A percentile compares a stretch with the other conserved stretches of the same genome.
Conservation (phyloP, 192 early-diverging fungal species). For the Kappamyces sp. region DNA sequence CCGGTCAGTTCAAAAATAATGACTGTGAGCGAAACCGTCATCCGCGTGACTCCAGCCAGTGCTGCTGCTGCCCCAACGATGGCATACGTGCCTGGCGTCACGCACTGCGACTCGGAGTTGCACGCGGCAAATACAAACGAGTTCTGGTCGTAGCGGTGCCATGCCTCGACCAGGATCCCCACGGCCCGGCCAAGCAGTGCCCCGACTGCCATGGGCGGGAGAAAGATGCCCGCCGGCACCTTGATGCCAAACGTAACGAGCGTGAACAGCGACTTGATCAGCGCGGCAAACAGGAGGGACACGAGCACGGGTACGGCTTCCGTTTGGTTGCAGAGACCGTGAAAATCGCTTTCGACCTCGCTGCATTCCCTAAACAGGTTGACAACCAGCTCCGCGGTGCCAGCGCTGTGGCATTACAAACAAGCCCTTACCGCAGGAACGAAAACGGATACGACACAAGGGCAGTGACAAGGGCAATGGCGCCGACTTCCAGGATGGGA, state of each 20-base stretch:
- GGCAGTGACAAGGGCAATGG: slow-evolving; percentile 42
- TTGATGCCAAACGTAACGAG: slow-evolving; percentile 48
- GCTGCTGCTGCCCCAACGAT: slow-evolving; percentile 88
- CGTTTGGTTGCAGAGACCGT: slow-evolving; percentile 39
- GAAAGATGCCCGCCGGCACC: slow-evolving; percentile 52
- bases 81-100: slow-evolving; percentile 93
- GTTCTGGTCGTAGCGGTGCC: slow-evolving; percentile 8
- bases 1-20: slow-evolving; percentile 99
- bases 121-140: slow-evolving; percentile 66
- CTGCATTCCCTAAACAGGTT: slow-evolving; percentile 54
- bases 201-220: slow-evolving; percentile 93
- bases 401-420: slow-evolving; percentile 16
- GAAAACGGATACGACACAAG: slow-evolving; percentile 37
- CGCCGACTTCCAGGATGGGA: slow-evolving; percentile 40
- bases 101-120: slow-evolving; percentile 70
- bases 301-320: slow-evolving; percentile 6
- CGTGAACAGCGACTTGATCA: slow-evolving; percentile 41
- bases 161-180: slow-evolving; percentile 71
- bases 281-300: slow-evolving; percentile 34
- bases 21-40: slow-evolving; percentile 74
- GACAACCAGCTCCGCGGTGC: slow-evolving; percentile 41
- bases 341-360: slow-evolving; percentile 46
- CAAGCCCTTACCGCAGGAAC: slow-evolving; percentile 33
- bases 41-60: slow-evolving; percentile 80
- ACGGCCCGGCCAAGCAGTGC: slow-evolving; percentile 85